Conservation (phyloP, 2,329 filamentous ascomycete genomes). For the Phaeosphaeria sp. region DNA sequence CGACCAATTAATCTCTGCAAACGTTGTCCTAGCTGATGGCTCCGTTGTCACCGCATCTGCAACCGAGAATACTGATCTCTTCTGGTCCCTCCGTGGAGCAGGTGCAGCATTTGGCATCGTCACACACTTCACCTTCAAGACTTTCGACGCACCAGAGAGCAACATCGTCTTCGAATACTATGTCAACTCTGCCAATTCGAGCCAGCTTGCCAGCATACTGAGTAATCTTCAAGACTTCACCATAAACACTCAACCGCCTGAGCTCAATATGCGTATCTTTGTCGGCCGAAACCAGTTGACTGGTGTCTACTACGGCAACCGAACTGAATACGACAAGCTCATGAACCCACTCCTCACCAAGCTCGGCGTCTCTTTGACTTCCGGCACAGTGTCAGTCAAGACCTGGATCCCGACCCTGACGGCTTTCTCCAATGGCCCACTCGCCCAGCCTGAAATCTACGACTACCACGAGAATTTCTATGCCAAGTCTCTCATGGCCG, state of each 20-base stretch:
- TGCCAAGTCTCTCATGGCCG: constrained; percentile 35
- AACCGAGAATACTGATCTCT: constrained; percentile 46
- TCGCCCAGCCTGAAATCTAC: constrained; percentile 27
- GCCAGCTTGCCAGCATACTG: constrained; percentile 21
- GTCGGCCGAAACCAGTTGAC: constrained; percentile 24
- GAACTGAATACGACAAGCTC: constrained; percentile 26
- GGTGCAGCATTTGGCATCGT: constrained; percentile 50
- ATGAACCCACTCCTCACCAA: constrained; percentile 31
- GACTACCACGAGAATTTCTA: constrained; percentile 37
- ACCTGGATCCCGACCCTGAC: constrained; percentile 32
- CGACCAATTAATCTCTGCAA: constrained; percentile 30
- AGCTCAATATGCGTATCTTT: constrained; percentile 37
- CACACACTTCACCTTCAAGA: constrained; percentile 42
- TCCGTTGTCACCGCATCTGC: constrained; percentile 43
- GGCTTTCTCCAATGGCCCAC: constrained; percentile 24
- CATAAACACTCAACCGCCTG: constrained; percentile 24
- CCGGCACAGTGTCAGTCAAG: constrained; percentile 5
- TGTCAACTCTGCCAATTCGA: constrained; percentile 19
- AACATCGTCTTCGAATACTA: constrained; percentile 35
- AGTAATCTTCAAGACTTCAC: constrained; percentile 33
- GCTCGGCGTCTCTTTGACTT: constrained; percentile 16
- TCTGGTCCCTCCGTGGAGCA: constrained; percentile 50
- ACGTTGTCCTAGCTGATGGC: constrained; percentile 44
- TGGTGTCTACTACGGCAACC: constrained; percentile 35
- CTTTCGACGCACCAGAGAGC: constrained; percentile 29